Conservation (phyloP, 2,329 filamentous ascomycete species). For the Metarhizium album region DNA sequence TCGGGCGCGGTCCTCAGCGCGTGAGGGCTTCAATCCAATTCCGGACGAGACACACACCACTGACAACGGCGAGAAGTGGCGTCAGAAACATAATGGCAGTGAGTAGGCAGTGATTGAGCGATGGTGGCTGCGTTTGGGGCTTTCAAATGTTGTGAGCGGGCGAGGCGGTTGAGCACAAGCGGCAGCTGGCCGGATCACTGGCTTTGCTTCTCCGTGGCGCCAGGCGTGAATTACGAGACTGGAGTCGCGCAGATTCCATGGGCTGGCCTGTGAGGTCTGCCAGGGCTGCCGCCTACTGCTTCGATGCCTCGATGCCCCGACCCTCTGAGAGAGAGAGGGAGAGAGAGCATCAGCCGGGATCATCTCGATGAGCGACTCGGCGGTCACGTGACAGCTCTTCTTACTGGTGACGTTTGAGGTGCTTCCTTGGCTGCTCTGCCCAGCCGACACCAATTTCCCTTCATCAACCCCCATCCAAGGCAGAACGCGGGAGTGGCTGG, state of each 20-base stretch:
- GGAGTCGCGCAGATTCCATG: too few species aligned
- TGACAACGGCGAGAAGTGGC: background rate
- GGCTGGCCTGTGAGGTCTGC: too few species aligned
- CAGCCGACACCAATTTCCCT: slow-evolving; percentile 1
- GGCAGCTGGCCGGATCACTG: too few species aligned
- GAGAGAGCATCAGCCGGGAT: background rate
- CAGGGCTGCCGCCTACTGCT: too few species aligned
- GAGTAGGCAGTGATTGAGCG: background rate
- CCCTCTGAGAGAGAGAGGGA: background rate
- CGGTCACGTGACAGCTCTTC: slow-evolving; percentile 21
- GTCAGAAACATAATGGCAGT: background rate
- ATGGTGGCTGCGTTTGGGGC: slow-evolving; percentile 1
- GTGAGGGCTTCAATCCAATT: background rate
- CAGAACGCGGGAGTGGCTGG: slow-evolving; percentile 7
- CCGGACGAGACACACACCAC: background rate
- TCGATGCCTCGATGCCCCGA: too few species aligned
- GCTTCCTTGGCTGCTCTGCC: slow-evolving; percentile 24
- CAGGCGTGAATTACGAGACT: too few species aligned
- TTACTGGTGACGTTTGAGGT: slow-evolving; percentile 25
- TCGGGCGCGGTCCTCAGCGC: too few species aligned
- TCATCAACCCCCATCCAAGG: slow-evolving; percentile 4
- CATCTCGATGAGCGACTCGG: background rate
- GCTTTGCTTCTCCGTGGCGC: too few species aligned
- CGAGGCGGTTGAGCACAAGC: too few species aligned
- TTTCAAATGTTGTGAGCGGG: background rate